A percentile compares a stretch with the other conserved stretches of the same genome.
These are phyloP conservation scores for Lineolata rhizophorae DNA, from an alignment of 495 filamentous ascomycete genomes.

Conservation along the genomic window DNA sequence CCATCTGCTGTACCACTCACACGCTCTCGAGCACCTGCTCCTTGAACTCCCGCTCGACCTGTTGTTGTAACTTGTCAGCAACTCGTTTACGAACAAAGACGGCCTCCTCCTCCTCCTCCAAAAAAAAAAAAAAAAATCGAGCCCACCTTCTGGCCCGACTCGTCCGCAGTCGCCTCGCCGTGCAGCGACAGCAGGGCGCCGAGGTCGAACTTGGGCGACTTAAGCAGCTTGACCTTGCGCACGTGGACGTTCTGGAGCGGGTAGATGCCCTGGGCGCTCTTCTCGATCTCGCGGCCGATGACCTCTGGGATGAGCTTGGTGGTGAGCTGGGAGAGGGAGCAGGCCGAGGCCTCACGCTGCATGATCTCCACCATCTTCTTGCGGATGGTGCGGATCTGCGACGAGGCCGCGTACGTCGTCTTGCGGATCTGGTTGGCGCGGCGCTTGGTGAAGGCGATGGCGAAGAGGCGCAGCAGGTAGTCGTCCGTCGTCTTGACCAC, in stretches of 20 bases:
- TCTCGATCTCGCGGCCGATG: conserved; percentile 98
- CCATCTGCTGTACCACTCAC: conserved; percentile 26
- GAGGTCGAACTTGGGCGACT: conserved; percentile 95
- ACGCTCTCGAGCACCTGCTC: conserved; percentile 83
- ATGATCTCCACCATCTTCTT: conserved; percentile 99
- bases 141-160: conserved; percentile 95
- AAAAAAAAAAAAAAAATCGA: too few relatives aligned
- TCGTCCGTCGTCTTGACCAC: conserved; percentile 99
- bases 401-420: conserved; percentile 90
- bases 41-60: conserved; percentile 98
- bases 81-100: background rate
- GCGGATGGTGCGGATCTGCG: conserved; percentile 89
- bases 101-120: conserved; percentile 3
- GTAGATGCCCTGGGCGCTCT: conserved; percentile 97
- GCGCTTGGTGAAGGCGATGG: conserved; percentile 97
- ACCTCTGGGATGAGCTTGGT: conserved; percentile 98
- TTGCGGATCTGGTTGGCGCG: conserved; percentile 99
- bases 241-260: conserved; percentile 99
- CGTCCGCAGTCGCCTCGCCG: conserved; percentile 90
- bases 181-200: conserved; percentile 85
- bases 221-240: conserved; percentile 98
- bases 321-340: conserved; percentile 82
- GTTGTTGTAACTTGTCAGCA: conserved; percentile 9
- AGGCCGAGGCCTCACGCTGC: conserved; percentile 78
- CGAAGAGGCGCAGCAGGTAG: conserved; percentile 94